Evolutionary conservation across 345 rosid genomes (phyloP).

Genomic region (Salix caprea): DNA sequence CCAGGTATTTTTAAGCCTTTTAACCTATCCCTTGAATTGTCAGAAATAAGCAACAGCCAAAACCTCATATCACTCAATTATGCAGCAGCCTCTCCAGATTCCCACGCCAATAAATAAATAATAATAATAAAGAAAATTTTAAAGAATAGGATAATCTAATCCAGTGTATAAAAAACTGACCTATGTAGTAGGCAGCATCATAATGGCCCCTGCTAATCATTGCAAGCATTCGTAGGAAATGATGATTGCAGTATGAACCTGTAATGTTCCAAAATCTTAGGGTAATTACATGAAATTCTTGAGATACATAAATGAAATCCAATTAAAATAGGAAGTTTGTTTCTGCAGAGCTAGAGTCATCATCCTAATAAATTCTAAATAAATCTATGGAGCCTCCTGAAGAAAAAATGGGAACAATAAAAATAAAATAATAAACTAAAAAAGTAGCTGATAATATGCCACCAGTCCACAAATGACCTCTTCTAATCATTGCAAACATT

Average conservation of each 20-base stretch:
- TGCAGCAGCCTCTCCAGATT: neutral
- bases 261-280: slow-evolving; percentile 18
- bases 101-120: neutral
- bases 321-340: neutral
- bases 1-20: neutral
- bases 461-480: slow-evolving; percentile 36
- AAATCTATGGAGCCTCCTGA: neutral
- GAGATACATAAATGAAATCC: neutral
- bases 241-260: slow-evolving; percentile 89
- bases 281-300: neutral
- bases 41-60: too few relatives aligned
- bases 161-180: slow-evolving; percentile 31
- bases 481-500: slow-evolving; percentile 63
- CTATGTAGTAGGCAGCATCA: slow-evolving; percentile 65
- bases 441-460: neutral
- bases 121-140: neutral
- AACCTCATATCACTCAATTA: neutral
- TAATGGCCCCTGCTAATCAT: slow-evolving; percentile 62
- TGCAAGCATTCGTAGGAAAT: slow-evolving; percentile 79
- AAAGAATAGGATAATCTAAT: neutral
- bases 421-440: too few relatives aligned
- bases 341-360: neutral
- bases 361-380: neutral
- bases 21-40: neutral
- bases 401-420: neutral